A percentile compares a stretch with the other conserved stretches of the same genome.
phyloP scores from a whole-genome alignment of 148 eudicot genomes.

The Cornus florida region DNA sequence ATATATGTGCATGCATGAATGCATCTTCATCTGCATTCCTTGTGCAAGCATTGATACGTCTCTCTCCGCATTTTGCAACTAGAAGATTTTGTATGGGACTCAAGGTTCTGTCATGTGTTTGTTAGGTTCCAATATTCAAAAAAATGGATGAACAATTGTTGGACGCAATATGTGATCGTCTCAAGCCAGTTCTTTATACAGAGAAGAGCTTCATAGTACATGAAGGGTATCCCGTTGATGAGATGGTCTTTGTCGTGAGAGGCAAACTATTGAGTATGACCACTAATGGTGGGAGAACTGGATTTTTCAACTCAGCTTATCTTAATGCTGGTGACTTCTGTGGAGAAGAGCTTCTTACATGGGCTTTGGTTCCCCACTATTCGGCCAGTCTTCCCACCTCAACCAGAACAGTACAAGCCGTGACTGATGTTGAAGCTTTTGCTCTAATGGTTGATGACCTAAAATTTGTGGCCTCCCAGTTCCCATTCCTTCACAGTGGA shows the following conservation, averaged over 20 bases:
- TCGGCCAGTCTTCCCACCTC: slow-evolving; percentile 63
- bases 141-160: slow-evolving; percentile 63
- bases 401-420: slow-evolving; percentile 56
- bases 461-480: slow-evolving; percentile 65
- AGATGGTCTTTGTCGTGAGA: slow-evolving; percentile 71
- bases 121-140: slow-evolving; percentile 69
- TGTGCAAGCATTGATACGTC: neutral
- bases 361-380: slow-evolving; percentile 68
- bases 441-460: slow-evolving; percentile 61
- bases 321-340: slow-evolving; percentile 67
- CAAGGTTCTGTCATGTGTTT: neutral
- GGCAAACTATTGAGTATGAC: slow-evolving; percentile 55
- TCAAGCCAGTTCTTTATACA: slow-evolving; percentile 64
- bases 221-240: slow-evolving; percentile 76
- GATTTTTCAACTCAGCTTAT: slow-evolving; percentile 53
- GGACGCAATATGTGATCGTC: slow-evolving; percentile 66
- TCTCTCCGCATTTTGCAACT: neutral
- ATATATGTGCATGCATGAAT: too few relatives aligned
- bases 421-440: slow-evolving; percentile 71
- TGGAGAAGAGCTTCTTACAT: slow-evolving; percentile 79
- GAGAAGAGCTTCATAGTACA: slow-evolving; percentile 54
- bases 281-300: slow-evolving; percentile 75
- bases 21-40: neutral
- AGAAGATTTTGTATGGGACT: neutral
- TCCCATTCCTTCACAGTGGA: slow-evolving; percentile 63